Base-by-base conservation (phyloP, 495 filamentous ascomycete species). In the Stereocaulon alpinum region DNA sequence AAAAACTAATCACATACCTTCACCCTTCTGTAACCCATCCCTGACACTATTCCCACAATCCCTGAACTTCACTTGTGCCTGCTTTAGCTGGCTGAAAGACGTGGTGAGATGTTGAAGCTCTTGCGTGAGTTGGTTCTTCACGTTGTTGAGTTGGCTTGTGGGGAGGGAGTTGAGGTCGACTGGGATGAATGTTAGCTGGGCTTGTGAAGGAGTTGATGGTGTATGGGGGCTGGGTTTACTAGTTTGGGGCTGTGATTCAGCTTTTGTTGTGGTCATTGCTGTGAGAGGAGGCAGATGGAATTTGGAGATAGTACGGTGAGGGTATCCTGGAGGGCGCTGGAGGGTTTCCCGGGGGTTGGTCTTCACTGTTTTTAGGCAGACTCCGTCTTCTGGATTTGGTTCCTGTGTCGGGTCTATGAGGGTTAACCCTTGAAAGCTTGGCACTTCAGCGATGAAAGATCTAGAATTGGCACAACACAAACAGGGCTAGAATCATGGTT, bases 71-170 rank as follows among this genome's bases (percentile, higher is more conserved):
- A 82, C 76, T 69, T 96, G 94, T 18, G 93, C 94, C 32, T 84
- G 82, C 61, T 89, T 88, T 34, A 98, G 82, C 72, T 93, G 91
- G 41, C 83, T 73, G 76, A 94, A 95, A 14, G 94, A 96, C 57
- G 74, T 78, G 0, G 88, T 94, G 63, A 98, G 83, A 75, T 96
- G 91, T 68, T 95, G 87, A 61, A 98, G 82, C 68, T 98, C 93
- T 63, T 91, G 84, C 70, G 95, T 92, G 59, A 98, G 87, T 69
- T 95, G 91, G 70, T 93, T 89, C 74, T 97, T 96, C 44, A 97
- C 82, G 44, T 78, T 74, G 63, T 75, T 78, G 60, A 86, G 77
- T 67, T 86, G 75, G 17, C 64, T 68, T 40, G 56, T 29, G 20
- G 64, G 60, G 18, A 88, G 79, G 34, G 78, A 75, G 41, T 73